These are phyloP conservation scores for Dryas drummondii DNA, from an alignment of 306 rosid genomes.

Conservation along the genomic window DNA sequence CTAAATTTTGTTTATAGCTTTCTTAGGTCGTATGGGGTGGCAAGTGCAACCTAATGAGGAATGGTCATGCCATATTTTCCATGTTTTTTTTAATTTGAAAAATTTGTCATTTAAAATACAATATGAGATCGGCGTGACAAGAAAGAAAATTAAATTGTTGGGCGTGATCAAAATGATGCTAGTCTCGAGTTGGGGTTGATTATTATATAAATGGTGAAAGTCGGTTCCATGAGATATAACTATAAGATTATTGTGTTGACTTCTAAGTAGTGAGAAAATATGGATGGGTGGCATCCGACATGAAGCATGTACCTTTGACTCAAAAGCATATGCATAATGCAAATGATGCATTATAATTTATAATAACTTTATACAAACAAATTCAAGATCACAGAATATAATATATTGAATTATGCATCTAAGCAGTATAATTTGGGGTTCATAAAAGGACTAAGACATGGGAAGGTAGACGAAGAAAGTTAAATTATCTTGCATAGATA, in stretches of 20 bases:
- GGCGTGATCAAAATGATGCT: conserved; percentile 15
- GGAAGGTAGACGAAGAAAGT: no score
- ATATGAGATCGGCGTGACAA: neutral
- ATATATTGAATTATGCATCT: neutral
- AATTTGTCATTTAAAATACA: neutral
- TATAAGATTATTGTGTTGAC: neutral
- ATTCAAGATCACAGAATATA: neutral
- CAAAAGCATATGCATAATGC: neutral
- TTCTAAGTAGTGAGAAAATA: neutral
- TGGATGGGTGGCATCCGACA: conserved; percentile 3
- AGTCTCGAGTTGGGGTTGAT: neutral
- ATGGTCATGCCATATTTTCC: neutral
- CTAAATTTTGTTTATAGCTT: neutral
- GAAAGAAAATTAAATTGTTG: neutral
- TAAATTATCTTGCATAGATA: no score
- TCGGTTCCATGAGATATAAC: neutral
- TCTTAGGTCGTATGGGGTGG: neutral
- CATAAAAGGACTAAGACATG: no score
- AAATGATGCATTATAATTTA: neutral
- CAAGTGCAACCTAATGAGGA: conserved; percentile 1
- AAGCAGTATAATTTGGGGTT: neutral
- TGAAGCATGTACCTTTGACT: neutral
- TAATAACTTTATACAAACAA: neutral
- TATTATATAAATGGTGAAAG: conserved; percentile 3
- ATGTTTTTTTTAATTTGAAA: neutral